Evolutionary conservation across 1,284 basidiomycete species (phyloP), one percentile per base, ranked within the genome.

Genomic region (Neotropicomus parvogracilis): DNA sequence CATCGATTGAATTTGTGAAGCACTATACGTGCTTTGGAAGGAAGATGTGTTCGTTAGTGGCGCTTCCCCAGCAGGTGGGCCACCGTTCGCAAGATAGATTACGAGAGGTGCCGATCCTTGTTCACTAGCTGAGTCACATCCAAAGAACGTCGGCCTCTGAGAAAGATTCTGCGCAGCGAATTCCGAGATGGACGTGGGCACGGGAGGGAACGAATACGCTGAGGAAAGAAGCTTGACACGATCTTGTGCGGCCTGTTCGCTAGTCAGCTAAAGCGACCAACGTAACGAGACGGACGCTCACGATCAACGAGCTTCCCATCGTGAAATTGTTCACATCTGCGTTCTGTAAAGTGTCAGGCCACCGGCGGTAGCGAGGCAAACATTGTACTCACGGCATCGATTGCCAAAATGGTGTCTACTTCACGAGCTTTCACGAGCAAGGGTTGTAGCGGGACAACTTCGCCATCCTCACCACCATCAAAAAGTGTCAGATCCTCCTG

Each of bases 381-480:
- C 2, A 9, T 2, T 17, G 6, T 1, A 54, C 70, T 56, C 52
- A 73, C 72, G n/a, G 66, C 73, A 56, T 83, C 81, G 20, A 81
- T 70, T 0, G 74, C 80, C 27, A 83, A 49, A 44, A 83, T 71
- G 4, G 72, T 63, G 53, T 83, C 81, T 11, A 83, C 53, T 0
- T 59, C 64, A 24, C 81, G 70, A 3, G 74, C 75, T 41, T 73
- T 70, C 38, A 80, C 76, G 6, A 83, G 65, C 27, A 83, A 60
- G 0, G 80, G 80, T 54, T 78, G 74, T 11, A 83, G 44, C 0
- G 81, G 78, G 16, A 78, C 62, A 38, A 69, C 60, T 50, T 80
- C 68, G 5, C 71, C 72, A 44, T 75, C 65, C 35, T 65, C 61
- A 6, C 72, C 73, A 17, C 74, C 74, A 39, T 75, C 75, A 3